These are phyloP conservation scores for Hymenoscyphus occultus DNA, from an alignment of 2,329 filamentous ascomycete genomes.

Conservation along the genomic window DNA sequence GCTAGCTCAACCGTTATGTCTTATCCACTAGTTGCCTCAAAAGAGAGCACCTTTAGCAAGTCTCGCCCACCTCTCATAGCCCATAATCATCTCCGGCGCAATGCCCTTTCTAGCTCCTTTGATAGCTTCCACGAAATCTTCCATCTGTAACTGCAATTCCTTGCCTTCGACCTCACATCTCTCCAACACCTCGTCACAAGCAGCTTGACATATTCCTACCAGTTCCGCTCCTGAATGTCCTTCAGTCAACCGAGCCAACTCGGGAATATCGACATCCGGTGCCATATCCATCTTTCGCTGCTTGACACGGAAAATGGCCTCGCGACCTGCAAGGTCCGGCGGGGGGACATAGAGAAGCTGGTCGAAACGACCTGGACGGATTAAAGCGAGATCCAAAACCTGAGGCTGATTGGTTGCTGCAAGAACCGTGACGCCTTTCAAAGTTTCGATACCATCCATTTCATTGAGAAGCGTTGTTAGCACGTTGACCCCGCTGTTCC, in stretches of 20 bases:
- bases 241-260: slow-evolving; percentile 62
- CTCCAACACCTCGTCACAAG: slow-evolving; percentile 50
- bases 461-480: slow-evolving; percentile 88
- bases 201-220: slow-evolving; percentile 54
- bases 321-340: slow-evolving; percentile 68
- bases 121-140: slow-evolving; percentile 46
- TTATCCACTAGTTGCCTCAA: neutral
- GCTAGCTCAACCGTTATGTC: neutral
- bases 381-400: slow-evolving; percentile 77
- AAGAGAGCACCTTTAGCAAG: slow-evolving; percentile 23
- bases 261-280: slow-evolving; percentile 61
- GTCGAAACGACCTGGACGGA: slow-evolving; percentile 83
- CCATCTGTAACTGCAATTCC: slow-evolving; percentile 43
- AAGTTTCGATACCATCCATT: slow-evolving; percentile 89
- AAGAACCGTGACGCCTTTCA: slow-evolving; percentile 80
- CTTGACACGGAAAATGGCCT: slow-evolving; percentile 72
- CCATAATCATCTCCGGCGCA: slow-evolving; percentile 54
- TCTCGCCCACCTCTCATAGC: slow-evolving; percentile 55
- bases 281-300: slow-evolving; percentile 58
- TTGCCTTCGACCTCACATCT: slow-evolving; percentile 43
- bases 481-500: slow-evolving; percentile 67
- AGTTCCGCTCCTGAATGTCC: slow-evolving; percentile 88
- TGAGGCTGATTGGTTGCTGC: slow-evolving; percentile 91
- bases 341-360: slow-evolving; percentile 81
- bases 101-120: slow-evolving; percentile 54